Conservation (phyloP, 2,329 filamentous ascomycete species). For the Neurospora sp. region DNA sequence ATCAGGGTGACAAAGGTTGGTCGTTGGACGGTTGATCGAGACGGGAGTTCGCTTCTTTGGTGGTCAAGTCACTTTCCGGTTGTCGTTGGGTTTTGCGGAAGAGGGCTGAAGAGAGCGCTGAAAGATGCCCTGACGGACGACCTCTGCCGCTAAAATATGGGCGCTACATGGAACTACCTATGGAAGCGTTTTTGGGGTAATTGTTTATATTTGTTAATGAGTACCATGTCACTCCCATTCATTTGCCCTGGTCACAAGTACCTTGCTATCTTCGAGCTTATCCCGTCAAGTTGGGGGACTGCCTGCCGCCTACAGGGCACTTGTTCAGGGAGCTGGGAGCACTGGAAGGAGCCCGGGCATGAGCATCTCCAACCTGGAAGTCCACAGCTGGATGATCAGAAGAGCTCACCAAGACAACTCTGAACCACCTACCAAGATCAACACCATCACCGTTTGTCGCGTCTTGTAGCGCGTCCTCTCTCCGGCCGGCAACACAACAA, state of each 20-base stretch:
- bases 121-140: not conserved
- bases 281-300: not conserved
- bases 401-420: not conserved
- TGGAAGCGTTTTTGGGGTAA: not conserved
- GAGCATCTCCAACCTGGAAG: not conserved
- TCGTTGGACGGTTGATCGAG: slow-evolving; percentile 10
- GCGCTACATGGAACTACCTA: too few relatives aligned
- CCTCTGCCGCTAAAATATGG: not conserved
- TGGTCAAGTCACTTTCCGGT: slow-evolving; percentile 15
- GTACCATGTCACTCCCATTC: too few relatives aligned
- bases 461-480: not conserved
- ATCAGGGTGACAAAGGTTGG: slow-evolving; percentile 3
- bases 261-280: not conserved
- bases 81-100: slow-evolving; percentile 26
- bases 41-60: slow-evolving; percentile 8
- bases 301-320: not conserved
- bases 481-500: not conserved
- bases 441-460: not conserved
- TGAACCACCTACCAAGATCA: not conserved
- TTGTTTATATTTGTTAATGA: not conserved
- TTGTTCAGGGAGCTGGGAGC: not conserved
- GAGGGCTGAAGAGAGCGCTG: not conserved
- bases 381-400: not conserved
- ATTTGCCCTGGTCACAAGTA: not conserved
- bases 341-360: not conserved